Percentiles rank a stretch among this genome's conserved stretches.
phyloP scores from a whole-genome alignment of 2,329 filamentous ascomycete species.

The Aspergillus sp. region DNA sequence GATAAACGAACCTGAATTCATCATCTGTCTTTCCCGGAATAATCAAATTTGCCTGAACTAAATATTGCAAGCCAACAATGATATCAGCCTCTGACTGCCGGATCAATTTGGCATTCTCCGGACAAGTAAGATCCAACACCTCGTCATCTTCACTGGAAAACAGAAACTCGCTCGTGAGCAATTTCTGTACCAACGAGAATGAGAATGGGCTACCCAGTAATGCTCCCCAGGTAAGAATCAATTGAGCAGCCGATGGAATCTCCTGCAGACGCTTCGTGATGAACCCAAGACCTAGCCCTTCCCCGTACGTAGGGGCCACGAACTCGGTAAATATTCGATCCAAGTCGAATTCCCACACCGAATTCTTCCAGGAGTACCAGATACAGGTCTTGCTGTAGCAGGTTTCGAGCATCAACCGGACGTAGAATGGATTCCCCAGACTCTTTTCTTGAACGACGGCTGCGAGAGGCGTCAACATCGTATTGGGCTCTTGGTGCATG shows the following conservation, averaged over 20 bases:
- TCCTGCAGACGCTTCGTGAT: constrained; percentile 70
- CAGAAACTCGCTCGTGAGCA: constrained; percentile 68
- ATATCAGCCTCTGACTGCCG: constrained; percentile 56
- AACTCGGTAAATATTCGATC: constrained; percentile 83
- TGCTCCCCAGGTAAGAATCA: constrained; percentile 78
- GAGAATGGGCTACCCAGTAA: constrained; percentile 76
- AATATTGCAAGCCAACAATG: constrained; percentile 68
- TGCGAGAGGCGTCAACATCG: constrained; percentile 68
- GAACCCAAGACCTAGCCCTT: constrained; percentile 74
- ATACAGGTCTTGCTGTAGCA: constrained; percentile 82
- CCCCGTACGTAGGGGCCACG: constrained; percentile 66
- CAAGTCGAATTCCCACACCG: constrained; percentile 74
- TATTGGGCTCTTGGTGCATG: constrained; percentile 59
- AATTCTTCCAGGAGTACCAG: constrained; percentile 80
- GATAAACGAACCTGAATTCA: constrained; percentile 50
- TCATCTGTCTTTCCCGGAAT: constrained; percentile 77
- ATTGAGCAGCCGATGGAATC: constrained; percentile 62
- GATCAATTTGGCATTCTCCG: constrained; percentile 40
- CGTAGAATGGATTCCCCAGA: constrained; percentile 80
- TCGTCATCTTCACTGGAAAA: constrained; percentile 44
- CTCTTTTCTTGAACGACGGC: constrained; percentile 85
- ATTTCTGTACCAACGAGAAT: constrained; percentile 67
- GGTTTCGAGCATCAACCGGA: constrained; percentile 80
- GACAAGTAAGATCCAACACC: constrained; percentile 27
- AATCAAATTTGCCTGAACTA: constrained; percentile 72